Conservation (phyloP, 495 filamentous ascomycete genomes). For the Penicillium tannophilum region DNA sequence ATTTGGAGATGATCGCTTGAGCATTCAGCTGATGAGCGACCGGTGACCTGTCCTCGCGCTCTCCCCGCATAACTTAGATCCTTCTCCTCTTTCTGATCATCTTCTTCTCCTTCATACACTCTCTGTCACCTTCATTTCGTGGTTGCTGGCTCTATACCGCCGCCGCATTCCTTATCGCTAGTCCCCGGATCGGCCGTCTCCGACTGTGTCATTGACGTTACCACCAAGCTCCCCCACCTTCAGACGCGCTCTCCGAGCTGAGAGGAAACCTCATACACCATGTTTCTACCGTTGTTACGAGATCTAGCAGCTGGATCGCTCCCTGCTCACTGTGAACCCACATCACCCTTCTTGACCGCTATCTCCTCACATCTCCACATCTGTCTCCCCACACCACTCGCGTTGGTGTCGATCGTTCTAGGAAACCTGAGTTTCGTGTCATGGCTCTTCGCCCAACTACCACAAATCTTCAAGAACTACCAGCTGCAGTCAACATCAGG, state of each 20-base stretch:
- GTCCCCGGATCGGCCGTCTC: constrained; percentile 13
- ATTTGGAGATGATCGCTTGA: constrained; percentile 5
- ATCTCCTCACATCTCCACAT: constrained; percentile 64
- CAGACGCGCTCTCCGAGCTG: constrained; percentile 1
- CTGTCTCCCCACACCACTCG: constrained; percentile 67
- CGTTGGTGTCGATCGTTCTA: constrained; percentile 65
- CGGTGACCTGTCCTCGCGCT: constrained; percentile 11
- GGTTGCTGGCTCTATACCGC: constrained; percentile 2
- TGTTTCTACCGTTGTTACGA: constrained; percentile 38
- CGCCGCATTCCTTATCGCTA: constrained; percentile 1
- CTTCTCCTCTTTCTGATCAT: constrained; percentile 10
- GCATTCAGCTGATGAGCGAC: constrained; percentile 11
- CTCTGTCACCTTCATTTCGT: neutral
- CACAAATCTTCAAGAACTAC: constrained; percentile 75
- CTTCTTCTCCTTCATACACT: constrained; percentile 1
- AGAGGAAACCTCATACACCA: constrained; percentile 13
- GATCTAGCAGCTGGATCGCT: constrained; percentile 36
- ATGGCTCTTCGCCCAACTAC: constrained; percentile 78
- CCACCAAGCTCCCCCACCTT: neutral
- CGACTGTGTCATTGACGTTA: constrained; percentile 3
- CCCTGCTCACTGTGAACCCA: constrained; percentile 65
- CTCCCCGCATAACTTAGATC: neutral
- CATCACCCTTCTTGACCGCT: constrained; percentile 56
- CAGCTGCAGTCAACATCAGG: constrained; percentile 66
- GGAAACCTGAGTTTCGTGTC: constrained; percentile 67